Evolutionary conservation across 345 rosid genomes (phyloP), one percentile per base, ranked within the genome.

Genomic region (Corchorus olitorius): DNA sequence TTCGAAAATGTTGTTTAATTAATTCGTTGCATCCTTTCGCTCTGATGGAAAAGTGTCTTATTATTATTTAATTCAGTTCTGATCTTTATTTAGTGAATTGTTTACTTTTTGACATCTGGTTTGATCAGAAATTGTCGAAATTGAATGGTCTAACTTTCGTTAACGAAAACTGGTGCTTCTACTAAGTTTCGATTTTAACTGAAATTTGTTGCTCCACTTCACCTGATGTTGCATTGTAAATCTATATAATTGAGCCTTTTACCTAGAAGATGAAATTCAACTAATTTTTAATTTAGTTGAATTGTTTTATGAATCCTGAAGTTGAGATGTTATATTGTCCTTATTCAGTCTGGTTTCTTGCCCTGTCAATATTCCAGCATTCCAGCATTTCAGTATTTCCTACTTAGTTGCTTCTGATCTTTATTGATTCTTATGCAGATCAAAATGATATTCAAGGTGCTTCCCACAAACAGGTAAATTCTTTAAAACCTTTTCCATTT

Each of bases 381-480:
- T 75, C 45, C 65, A 19, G 13, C 61, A 20, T 9, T 65, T 64
- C 54, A 34, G 9, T 70, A 9, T 70, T 52, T 52, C 35, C 33
- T 14, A 3, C 34, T 53, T 70, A 27, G 37, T 35, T 37, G 10
- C 43, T 35, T n/a, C 65, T 79, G 69, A 78, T 75, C 45, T 17
- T 71, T 72, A 10, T 71, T 81, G 39, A 74, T 77, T 75, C 49
- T 69, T 81, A 17, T 84, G 82, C 92, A 93, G 97, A 85, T 88
- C 82, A 83, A 82, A 77, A 66, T 81, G 82, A 70, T 73, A 17
- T 50, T 33, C 61, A 56, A 61, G 54, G 49, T 77, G 83, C 74
- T 74, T 84, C 86, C 49, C 76, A 62, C 67, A 85, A 87, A 78
- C 90, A 85, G 93, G 97, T 93, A 62, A 9, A 43, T 20, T 76